Percentiles rank a stretch among this genome's conserved stretches.
Evolutionary conservation across 257 asterid species (phyloP).

Genomic region (Linderniella brevidens): DNA sequence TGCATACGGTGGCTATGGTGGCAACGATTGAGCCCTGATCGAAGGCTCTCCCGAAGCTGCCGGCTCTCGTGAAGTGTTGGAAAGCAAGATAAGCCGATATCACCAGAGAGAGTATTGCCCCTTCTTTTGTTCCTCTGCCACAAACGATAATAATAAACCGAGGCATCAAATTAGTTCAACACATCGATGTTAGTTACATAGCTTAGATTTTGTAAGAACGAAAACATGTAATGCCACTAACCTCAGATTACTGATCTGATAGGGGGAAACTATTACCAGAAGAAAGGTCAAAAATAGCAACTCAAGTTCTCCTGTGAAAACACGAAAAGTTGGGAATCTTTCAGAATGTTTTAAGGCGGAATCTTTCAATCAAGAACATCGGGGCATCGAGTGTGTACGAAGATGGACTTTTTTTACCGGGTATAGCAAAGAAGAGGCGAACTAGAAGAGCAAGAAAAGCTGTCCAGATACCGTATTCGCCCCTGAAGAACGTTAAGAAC

Average conservation of each 20-base stretch:
- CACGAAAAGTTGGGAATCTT: conserved; percentile 3
- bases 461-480: conserved; percentile 90
- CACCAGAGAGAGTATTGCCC: conserved; percentile 43
- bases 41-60: conserved; percentile 52
- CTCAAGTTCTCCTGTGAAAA: conserved; percentile 60
- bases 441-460: conserved; percentile 87
- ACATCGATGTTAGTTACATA: background rate
- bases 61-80: conserved; percentile 66
- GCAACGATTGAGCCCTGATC: conserved; percentile 79
- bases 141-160: conserved; percentile 10
- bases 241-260: conserved; percentile 64
- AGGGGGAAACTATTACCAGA: conserved; percentile 58
- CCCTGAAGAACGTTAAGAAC: conserved; percentile 28
- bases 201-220: background rate
- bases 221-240: conserved; percentile 14
- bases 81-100: conserved; percentile 81
- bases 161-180: background rate
- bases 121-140: conserved; percentile 82
- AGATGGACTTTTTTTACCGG: conserved; percentile 26
- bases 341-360: background rate
- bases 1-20: conserved; percentile 55
- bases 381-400: background rate
- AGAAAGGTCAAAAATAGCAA: conserved; percentile 54
- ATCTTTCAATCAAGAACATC: background rate
- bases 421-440: conserved; percentile 73